These are phyloP conservation scores for Grifola frondosa DNA, from an alignment of 1,284 basidiomycete genomes.

Conservation along the genomic window DNA sequence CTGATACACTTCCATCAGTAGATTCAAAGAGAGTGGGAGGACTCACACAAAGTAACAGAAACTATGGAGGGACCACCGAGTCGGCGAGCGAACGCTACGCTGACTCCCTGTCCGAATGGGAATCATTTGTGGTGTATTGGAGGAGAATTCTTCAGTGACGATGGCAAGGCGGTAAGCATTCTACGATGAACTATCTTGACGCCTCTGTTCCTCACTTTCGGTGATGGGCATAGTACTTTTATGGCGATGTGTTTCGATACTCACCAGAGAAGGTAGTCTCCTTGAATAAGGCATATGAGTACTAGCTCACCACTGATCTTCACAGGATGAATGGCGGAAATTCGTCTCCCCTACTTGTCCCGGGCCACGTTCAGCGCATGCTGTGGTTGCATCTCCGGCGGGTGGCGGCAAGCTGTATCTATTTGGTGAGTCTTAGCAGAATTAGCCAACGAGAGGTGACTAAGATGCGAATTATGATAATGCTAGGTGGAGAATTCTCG, in stretches of 20 bases:
- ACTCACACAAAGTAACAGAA: slow-evolving; percentile 71
- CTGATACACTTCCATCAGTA: slow-evolving; percentile 38
- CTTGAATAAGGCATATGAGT: not conserved
- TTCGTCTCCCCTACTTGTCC: slow-evolving; percentile 83
- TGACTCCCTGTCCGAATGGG: slow-evolving; percentile 76
- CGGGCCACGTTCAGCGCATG: slow-evolving; percentile 83
- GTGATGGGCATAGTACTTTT: slow-evolving; percentile 56
- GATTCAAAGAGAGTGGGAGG: slow-evolving; percentile 76
- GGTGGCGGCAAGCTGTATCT: slow-evolving; percentile 84
- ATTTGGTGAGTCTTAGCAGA: slow-evolving; percentile 65
- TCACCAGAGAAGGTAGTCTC: slow-evolving; percentile 68
- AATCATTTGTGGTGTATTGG: slow-evolving; percentile 82
- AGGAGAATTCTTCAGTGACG: slow-evolving; percentile 84
- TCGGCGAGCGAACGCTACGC: slow-evolving; percentile 76
- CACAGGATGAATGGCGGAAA: slow-evolving; percentile 81
- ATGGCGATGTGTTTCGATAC: slow-evolving; percentile 81
- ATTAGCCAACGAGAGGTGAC: too few relatives aligned
- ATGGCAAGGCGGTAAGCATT: slow-evolving; percentile 71
- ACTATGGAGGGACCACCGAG: slow-evolving; percentile 80
- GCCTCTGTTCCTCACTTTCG: slow-evolving; percentile 3
- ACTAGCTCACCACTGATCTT: not conserved
- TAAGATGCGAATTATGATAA: too few relatives aligned
- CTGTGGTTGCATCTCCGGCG: slow-evolving; percentile 68
- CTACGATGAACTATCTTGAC: too few relatives aligned
- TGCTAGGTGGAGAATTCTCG: slow-evolving; percentile 79